Evolutionary conservation across 2,329 filamentous ascomycete genomes (phyloP), one percentile per base, ranked within the genome.

Genomic region (Aureobasidium sp.): DNA sequence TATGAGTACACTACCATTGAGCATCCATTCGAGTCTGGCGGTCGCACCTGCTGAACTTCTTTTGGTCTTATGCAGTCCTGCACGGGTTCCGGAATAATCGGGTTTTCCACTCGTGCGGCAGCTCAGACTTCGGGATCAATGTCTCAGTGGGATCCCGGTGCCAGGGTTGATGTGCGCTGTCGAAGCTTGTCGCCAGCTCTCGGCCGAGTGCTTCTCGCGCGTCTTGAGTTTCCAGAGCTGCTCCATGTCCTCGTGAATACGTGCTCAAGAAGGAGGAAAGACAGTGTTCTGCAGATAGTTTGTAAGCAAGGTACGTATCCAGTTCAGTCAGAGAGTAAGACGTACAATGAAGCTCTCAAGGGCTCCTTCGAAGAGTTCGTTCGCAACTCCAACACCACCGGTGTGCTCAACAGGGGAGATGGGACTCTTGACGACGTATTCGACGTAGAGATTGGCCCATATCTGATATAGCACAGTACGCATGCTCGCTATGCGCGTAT

Each of bases 391-490:
- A 35, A 84, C 73, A 14, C 84, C 84, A 11, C 81, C 80, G 0
- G 82, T 80, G 70, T 86, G 84, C 68, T 86, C 84, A 1, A 79
- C 74, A 0, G 84, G 84, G 39, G 82, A 81, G 22, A 87, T 74
- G 3, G 84, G 84, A 64, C 85, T 86, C 70, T 87, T 87, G 56
- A 86, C 83, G 33, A 87, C 84, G 70, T 94, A 99, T 78, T 99
- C 94, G 19, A 99, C 93, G 78, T 94, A 99, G 27, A 97, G 83
- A 73, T 96, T 97, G 63, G 97, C 95, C 75, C 97, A 99, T 65
- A 99, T 97, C 81, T 99, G 94, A 73, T 99, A 92, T 70, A 99
- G 77, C 24, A 96, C 93, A 69, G 95, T 91, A 48, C 92, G 85
- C 85, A 99, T 93, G 75, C 91, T 97, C 67, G 89, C 84, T 62